Conservation (phyloP, 305 asterid species). For the Fraxinus xanthoxyloides region DNA sequence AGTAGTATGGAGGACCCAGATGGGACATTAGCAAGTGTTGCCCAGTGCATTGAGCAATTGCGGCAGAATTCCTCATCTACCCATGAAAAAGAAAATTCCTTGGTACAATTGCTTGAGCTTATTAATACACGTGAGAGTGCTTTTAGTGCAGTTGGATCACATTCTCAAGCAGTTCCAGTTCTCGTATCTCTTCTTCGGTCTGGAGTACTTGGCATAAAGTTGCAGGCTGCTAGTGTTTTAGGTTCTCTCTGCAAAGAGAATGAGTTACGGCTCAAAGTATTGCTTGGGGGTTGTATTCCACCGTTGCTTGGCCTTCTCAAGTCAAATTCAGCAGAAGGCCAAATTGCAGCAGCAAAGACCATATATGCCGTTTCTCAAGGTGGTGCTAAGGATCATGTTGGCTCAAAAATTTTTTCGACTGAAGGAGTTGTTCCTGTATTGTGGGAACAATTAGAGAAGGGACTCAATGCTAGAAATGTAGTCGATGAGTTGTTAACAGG, state of each 20-base stretch:
- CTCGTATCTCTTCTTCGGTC: constrained; percentile 90
- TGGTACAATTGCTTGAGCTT: constrained; percentile 81
- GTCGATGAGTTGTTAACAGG: constrained; percentile 90
- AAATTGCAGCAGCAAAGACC: constrained; percentile 94
- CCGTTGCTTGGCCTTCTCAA: constrained; percentile 98
- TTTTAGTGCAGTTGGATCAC: constrained; percentile 97
- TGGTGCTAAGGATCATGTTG: constrained; percentile 93
- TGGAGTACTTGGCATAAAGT: constrained; percentile 85
- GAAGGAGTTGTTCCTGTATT: constrained; percentile 98
- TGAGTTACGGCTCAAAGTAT: constrained; percentile 88
- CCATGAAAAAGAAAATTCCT: constrained; percentile 78
- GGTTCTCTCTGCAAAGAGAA: constrained; percentile 97
- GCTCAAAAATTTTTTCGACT: constrained; percentile 95
- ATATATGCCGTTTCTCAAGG: constrained; percentile 98
- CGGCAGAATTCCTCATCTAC: constrained; percentile 84
- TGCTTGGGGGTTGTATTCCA: constrained; percentile 98
- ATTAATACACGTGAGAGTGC: constrained; percentile 84
- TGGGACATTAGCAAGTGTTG: constrained; percentile 97
- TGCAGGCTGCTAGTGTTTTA: constrained; percentile 88
- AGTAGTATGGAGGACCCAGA: constrained; percentile 99
- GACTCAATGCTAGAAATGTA: constrained; percentile 81
- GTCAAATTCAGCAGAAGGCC: constrained; percentile 89
- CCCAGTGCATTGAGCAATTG: constrained; percentile 95
- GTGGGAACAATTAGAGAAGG: constrained; percentile 90
- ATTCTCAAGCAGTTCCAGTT: constrained; percentile 99